Evolutionary conservation across 768 basidiomycete genomes (phyloP).

Genomic region (Agrocybe praecox): DNA sequence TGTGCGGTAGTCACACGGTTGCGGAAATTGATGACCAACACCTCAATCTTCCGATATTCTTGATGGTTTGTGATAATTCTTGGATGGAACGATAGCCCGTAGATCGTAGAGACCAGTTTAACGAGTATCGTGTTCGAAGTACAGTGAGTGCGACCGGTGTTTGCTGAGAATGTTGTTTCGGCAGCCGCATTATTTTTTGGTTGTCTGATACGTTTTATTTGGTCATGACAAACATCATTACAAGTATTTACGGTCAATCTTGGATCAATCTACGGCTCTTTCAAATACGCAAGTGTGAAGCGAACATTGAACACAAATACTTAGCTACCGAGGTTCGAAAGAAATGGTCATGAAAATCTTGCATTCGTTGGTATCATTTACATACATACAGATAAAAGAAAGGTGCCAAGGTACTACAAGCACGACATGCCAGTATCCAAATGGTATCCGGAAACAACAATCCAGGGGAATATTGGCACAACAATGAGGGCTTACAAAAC

Average conservation of each 20-base stretch:
- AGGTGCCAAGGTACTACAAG: background rate
- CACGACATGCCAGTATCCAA: too few species aligned
- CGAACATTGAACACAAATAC: too few species aligned
- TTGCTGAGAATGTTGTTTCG: constrained; percentile 34
- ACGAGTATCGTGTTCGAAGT: constrained; percentile 16
- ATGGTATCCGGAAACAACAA: background rate
- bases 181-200: constrained; percentile 47
- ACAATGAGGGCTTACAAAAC: background rate
- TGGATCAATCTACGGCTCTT: too few species aligned
- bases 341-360: background rate
- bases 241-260: too few species aligned
- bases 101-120: constrained; percentile 14
- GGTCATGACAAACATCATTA: constrained; percentile 31
- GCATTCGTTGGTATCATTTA: background rate
- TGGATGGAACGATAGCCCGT: constrained; percentile 40
- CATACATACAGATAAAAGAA: constrained; percentile 7
- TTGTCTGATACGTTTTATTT: constrained; percentile 46
- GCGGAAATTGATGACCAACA: constrained; percentile 6
- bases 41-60: constrained; percentile 66
- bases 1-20: constrained; percentile 13
- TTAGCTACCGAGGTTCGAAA: background rate
- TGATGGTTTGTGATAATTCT: constrained; percentile 64
- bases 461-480: background rate
- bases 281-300: too few species aligned
- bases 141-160: constrained; percentile 27